These are phyloP conservation scores for Lachancea kluyveri DNA, from an alignment of 805 yeast genomes.

Conservation along the genomic window DNA sequence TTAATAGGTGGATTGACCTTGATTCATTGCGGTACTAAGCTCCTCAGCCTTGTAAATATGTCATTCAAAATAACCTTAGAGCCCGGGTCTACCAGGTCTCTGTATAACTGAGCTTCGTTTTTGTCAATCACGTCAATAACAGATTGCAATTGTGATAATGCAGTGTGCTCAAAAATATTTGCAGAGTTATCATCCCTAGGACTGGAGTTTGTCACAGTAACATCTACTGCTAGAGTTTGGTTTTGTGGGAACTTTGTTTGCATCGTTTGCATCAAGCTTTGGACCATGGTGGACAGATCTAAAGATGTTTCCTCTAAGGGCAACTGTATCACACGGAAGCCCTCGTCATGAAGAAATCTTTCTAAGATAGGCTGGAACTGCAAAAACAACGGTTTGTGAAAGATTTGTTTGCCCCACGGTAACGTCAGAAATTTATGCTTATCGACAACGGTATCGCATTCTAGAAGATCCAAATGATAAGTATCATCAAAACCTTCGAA, in stretches of 20 bases:
- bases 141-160: conserved; percentile 13
- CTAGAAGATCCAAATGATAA: conserved; percentile 17
- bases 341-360: background rate
- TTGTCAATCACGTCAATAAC: conserved; percentile 13
- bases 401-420: conserved; percentile 19
- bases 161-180: conserved; percentile 14
- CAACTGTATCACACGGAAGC: background rate
- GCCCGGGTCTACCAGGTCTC: conserved; percentile 13
- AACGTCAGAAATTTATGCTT: conserved; percentile 15
- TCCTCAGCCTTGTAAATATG: conserved; percentile 15
- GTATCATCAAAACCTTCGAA: conserved; percentile 20
- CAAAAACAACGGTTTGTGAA: conserved; percentile 6
- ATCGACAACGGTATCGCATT: conserved; percentile 10
- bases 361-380: background rate
- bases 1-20: no score
- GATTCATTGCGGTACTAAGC: conserved; percentile 13
- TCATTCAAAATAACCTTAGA: conserved; percentile 12
- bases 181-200: conserved; percentile 6
- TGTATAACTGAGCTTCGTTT: conserved; percentile 16
- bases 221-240: background rate
- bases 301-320: background rate
- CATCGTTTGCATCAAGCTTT: background rate
- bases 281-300: background rate
- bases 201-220: background rate
- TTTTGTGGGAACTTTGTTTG: no score